Conservation (phyloP, 352 stramenopile species). For the Pythium apleroticum region DNA sequence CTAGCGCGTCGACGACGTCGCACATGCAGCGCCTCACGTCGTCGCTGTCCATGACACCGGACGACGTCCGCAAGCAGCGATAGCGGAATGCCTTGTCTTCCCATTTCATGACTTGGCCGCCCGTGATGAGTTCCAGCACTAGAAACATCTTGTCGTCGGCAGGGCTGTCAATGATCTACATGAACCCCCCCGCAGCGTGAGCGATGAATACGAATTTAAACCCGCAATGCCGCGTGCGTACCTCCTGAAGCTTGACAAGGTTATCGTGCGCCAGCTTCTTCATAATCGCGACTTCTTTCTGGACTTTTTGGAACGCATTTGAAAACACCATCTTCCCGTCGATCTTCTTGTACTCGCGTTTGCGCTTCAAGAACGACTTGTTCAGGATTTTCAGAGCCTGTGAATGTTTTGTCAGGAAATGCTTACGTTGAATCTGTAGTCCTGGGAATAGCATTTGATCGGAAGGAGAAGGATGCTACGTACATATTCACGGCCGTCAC, state of each 20-base stretch:
- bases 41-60: slow-evolving; percentile 35
- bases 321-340: slow-evolving; percentile 76
- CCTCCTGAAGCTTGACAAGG: slow-evolving; percentile 68
- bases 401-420: not conserved
- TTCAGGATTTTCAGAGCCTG: slow-evolving; percentile 85
- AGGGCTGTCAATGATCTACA: slow-evolving; percentile 78
- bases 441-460: no score
- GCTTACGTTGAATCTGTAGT: no score
- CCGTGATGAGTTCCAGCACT: slow-evolving; percentile 79
- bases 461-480: no score
- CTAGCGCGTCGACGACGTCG: slow-evolving; percentile 73
- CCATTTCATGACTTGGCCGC: slow-evolving; percentile 85
- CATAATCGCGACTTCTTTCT: slow-evolving; percentile 83
- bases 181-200: no score
- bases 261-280: slow-evolving; percentile 77
- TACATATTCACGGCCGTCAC: slow-evolving; percentile 53
- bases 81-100: slow-evolving; percentile 75
- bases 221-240: no score
- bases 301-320: slow-evolving; percentile 80
- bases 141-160: slow-evolving; percentile 79
- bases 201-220: no score
- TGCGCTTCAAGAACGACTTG: slow-evolving; percentile 84
- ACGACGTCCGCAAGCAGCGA: slow-evolving; percentile 26
- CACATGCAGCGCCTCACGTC: slow-evolving; percentile 62
- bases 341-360: slow-evolving; percentile 80